These are phyloP conservation scores for Hanseniaspora mollemarum DNA, from an alignment of 805 yeast genomes.

Conservation along the genomic window DNA sequence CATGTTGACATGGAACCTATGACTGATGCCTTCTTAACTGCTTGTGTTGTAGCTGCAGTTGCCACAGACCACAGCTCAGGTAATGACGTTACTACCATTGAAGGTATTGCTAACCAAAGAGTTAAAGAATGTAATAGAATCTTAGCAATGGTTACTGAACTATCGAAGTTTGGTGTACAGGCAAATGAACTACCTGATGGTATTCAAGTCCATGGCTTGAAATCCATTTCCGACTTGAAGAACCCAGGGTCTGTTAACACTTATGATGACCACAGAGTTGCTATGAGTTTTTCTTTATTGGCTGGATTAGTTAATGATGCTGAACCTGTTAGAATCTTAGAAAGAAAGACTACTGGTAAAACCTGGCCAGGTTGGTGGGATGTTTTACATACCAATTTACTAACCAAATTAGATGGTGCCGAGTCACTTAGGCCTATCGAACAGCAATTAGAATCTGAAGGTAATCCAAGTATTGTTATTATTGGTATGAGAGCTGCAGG, in stretches of 20 bases:
- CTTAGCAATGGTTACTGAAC: constrained; percentile 81
- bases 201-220: constrained; percentile 68
- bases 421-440: constrained; percentile 35
- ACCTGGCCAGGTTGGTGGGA: constrained; percentile 99
- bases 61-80: constrained; percentile 41
- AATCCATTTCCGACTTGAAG: constrained; percentile 36
- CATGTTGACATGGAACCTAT: constrained; percentile 96
- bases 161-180: constrained; percentile 79
- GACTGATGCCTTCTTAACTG: constrained; percentile 97
- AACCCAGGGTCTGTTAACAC: constrained; percentile 53
- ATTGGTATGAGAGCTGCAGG: constrained; percentile 99
- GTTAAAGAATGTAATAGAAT: constrained; percentile 96
- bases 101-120: constrained; percentile 95
- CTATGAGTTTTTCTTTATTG: constrained; percentile 87
- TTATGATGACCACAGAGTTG: constrained; percentile 95
- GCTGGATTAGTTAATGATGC: constrained; percentile 50
- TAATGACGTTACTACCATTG: constrained; percentile 54
- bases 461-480: constrained; percentile 46
- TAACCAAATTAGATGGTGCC: constrained; percentile 57
- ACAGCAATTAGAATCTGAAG: constrained; percentile 6
- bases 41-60: constrained; percentile 92
- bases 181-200: constrained; percentile 88
- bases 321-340: constrained; percentile 58
- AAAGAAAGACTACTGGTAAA: constrained; percentile 86
- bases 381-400: constrained; percentile 56